phyloP scores from a whole-genome alignment of 2,329 filamentous ascomycete genomes.

The Sphaerostilbella broomeana region DNA sequence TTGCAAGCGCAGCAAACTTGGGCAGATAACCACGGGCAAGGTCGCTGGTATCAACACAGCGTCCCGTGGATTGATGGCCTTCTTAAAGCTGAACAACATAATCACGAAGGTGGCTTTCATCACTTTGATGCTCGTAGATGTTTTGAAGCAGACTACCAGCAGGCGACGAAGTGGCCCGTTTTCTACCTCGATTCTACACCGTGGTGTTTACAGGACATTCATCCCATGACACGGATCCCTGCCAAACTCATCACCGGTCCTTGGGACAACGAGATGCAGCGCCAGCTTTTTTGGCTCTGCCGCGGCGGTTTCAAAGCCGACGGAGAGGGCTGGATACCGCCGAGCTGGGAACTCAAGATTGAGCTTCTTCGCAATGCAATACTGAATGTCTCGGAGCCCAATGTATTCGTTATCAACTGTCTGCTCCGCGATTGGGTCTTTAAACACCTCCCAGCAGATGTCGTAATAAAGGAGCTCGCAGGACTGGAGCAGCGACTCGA shows the following conservation, averaged over 20 bases:
- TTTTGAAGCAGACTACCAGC: slow-evolving; percentile 32
- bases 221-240: slow-evolving; percentile 35
- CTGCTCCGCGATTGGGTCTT: slow-evolving; percentile 25
- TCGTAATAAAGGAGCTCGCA: slow-evolving; percentile 21
- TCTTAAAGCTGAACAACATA: slow-evolving; percentile 13
- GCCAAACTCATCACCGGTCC: slow-evolving; percentile 34
- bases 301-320: slow-evolving; percentile 31
- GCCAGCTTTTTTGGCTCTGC: slow-evolving; percentile 41
- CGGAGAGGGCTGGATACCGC: slow-evolving; percentile 19
- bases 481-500: slow-evolving; percentile 24
- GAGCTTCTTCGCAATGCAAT: slow-evolving; percentile 32
- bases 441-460: slow-evolving; percentile 24
- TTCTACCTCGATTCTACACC: slow-evolving; percentile 14
- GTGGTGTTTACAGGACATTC: slow-evolving; percentile 30
- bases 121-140: slow-evolving; percentile 29
- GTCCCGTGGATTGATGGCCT: slow-evolving; percentile 15
- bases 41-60: slow-evolving; percentile 30
- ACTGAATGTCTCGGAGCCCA: slow-evolving; percentile 23
- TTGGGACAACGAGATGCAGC: slow-evolving; percentile 33
- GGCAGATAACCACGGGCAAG: slow-evolving; percentile 33
- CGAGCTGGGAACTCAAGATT: slow-evolving; percentile 36
- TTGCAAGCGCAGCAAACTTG: slow-evolving; percentile 43
- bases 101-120: slow-evolving; percentile 19
- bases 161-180: slow-evolving; percentile 19
- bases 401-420: slow-evolving; percentile 25